phyloP scores from a whole-genome alignment of 139 green algal genomes.

The Coelastrella sp. region DNA sequence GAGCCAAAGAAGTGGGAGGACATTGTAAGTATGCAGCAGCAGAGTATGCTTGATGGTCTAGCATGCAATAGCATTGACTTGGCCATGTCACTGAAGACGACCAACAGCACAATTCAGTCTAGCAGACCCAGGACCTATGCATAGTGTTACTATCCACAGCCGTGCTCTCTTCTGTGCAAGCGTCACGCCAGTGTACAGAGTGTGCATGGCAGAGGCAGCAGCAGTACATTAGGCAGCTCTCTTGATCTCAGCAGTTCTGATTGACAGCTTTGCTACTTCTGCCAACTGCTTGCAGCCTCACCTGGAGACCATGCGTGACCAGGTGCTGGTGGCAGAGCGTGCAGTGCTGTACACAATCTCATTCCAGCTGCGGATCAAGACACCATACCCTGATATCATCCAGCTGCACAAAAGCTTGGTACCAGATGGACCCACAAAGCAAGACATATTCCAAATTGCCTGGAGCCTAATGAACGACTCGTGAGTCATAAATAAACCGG shows the following conservation, averaged over 20 bases:
- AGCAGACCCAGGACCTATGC: no score
- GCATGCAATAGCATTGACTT: no score
- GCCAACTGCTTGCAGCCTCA: constrained; percentile 27
- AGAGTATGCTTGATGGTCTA: no score
- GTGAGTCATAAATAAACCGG: background rate
- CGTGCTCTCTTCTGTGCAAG: no score
- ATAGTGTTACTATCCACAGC: no score
- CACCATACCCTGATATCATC: constrained; percentile 52
- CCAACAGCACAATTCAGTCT: no score
- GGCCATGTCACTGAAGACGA: no score
- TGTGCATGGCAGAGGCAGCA: no score
- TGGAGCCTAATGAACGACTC: constrained; percentile 71
- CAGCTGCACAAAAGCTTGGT: background rate
- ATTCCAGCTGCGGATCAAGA: constrained; percentile 59
- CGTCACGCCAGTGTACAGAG: no score
- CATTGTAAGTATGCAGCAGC: background rate
- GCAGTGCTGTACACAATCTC: constrained; percentile 71
- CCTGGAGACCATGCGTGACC: constrained; percentile 59
- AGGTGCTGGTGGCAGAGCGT: constrained; percentile 67
- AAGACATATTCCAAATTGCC: constrained; percentile 51
- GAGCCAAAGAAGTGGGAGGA: constrained; percentile 1
- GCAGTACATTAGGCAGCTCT: background rate
- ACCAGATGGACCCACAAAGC: background rate
- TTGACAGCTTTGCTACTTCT: no score
- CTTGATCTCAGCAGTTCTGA: background rate